Evolutionary conservation across 2,329 filamentous ascomycete genomes (phyloP), one percentile per base, ranked within the genome.

Genomic region (Pestalotiopsis sp.): DNA sequence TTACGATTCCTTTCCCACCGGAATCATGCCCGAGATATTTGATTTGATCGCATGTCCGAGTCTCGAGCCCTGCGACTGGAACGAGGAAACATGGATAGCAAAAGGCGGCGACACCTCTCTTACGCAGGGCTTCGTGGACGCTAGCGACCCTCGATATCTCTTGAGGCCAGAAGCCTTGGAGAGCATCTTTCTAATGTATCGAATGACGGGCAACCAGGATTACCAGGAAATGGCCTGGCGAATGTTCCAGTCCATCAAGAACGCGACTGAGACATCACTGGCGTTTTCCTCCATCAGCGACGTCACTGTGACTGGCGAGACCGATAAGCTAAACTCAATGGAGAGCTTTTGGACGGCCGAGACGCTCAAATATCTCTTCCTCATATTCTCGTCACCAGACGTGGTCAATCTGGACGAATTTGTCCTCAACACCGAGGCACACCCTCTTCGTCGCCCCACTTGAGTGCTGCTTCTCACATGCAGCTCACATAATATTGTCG

Each of bases 321-420:
- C 76, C 17, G 73, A 73, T 1, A 78, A 76, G 68, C 31, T 69
- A 36, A 80, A 81, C 39, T 74, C 69, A 14, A 74, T 77, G 75
- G 75, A 93, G 82, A 91, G 87, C 70, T 93, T 92, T 74, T 94
- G 91, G 90, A 81, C 91, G 74, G 88, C 89, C 0, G 91, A 94
- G 81, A 94, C 91, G 17, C 79, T 94, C 69, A 94, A 93, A 79
- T 94, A 94, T 72, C 93, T 93, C 68, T 94, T 91, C 72, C 77
- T 94, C 64, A 86, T 93, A 36, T 94, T 93, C 73, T 89, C 87
- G 25, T 86, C 91, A 17, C 87, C 89, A 0, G 84, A 86, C n/a
- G 74, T 90, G 38, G 82, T 92, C 56, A 91, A 85, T 74, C 78
- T 94, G 75, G 91, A 94, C 77, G 86, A 92, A 9, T 93, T 84